These are phyloP conservation scores for Leptosphaerulina australis DNA, from an alignment of 2,329 filamentous ascomycete species.

Conservation along the genomic window DNA sequence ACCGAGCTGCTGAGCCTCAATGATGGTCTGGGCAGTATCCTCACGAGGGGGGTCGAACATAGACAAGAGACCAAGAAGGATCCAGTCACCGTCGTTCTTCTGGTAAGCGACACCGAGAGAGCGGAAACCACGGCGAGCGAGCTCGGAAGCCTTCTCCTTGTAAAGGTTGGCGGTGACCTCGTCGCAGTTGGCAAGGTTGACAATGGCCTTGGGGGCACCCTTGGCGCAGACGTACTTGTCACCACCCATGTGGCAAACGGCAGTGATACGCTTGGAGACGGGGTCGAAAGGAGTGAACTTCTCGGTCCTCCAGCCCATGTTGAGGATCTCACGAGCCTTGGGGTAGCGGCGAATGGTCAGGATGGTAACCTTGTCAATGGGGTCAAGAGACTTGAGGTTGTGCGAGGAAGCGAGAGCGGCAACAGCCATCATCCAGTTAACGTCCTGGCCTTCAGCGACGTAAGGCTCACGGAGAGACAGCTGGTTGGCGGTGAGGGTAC, in stretches of 20 bases:
- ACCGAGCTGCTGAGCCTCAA: constrained; percentile 76
- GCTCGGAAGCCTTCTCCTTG: constrained; percentile 74
- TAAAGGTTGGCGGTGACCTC: constrained; percentile 69
- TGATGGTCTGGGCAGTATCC: constrained; percentile 78
- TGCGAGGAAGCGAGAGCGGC: constrained; percentile 78
- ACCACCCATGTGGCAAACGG: constrained; percentile 70
- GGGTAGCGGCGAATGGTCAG: constrained; percentile 77
- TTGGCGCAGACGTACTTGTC: constrained; percentile 76
- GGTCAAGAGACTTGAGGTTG: constrained; percentile 78
- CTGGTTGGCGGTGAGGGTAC: constrained; percentile 77
- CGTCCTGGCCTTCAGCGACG: constrained; percentile 75
- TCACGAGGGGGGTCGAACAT: constrained; percentile 83
- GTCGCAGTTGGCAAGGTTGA: constrained; percentile 71
- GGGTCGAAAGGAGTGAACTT: constrained; percentile 81
- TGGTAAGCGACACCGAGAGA: constrained; percentile 79
- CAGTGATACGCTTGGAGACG: constrained; percentile 79
- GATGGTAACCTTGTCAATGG: constrained; percentile 80
- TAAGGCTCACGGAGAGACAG: constrained; percentile 78
- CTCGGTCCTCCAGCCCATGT: constrained; percentile 75
- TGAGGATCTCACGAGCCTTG: constrained; percentile 76
- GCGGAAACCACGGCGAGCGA: constrained; percentile 79
- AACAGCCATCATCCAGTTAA: constrained; percentile 86
- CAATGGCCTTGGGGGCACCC: constrained; percentile 77
- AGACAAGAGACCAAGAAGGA: constrained; percentile 75
- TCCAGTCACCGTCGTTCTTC: constrained; percentile 76